phyloP scores from a whole-genome alignment of 139 green algal genomes.

The Ettlia oleoabundans region DNA sequence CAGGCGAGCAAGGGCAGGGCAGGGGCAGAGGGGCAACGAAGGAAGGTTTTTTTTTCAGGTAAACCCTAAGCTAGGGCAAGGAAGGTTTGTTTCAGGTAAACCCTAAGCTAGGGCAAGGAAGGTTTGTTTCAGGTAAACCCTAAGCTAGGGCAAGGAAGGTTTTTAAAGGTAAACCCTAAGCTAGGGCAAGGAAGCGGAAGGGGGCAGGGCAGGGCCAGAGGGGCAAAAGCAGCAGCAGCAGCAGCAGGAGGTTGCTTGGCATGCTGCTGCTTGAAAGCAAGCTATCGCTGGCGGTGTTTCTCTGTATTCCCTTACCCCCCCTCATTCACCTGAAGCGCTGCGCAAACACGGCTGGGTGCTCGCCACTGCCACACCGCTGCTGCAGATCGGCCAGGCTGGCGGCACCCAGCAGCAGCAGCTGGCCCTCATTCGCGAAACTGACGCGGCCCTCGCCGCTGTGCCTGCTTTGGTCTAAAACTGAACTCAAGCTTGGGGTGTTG shows the following conservation, averaged over 20 bases:
- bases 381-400: slow-evolving; percentile 71
- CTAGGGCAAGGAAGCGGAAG: too few relatives aligned
- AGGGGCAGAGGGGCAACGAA: neutral
- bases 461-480: neutral
- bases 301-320: too few relatives aligned
- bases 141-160: neutral
- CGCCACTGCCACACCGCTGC: neutral
- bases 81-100: neutral
- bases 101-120: neutral
- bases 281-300: too few relatives aligned
- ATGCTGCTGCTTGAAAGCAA: too few relatives aligned
- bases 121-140: neutral
- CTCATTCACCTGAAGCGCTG: slow-evolving; percentile 24
- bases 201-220: too few relatives aligned
- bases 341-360: neutral
- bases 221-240: too few relatives aligned
- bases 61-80: neutral
- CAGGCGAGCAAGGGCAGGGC: too few relatives aligned
- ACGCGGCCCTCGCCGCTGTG: neutral
- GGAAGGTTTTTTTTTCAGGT: too few relatives aligned
- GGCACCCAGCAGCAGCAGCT: slow-evolving; percentile 73
- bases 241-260: too few relatives aligned
- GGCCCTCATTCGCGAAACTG: slow-evolving; percentile 87
- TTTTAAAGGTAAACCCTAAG: neutral
- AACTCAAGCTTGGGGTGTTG: too few relatives aligned